phyloP scores from a whole-genome alignment of 495 filamentous ascomycete genomes.

The Penicillium ucsense region DNA sequence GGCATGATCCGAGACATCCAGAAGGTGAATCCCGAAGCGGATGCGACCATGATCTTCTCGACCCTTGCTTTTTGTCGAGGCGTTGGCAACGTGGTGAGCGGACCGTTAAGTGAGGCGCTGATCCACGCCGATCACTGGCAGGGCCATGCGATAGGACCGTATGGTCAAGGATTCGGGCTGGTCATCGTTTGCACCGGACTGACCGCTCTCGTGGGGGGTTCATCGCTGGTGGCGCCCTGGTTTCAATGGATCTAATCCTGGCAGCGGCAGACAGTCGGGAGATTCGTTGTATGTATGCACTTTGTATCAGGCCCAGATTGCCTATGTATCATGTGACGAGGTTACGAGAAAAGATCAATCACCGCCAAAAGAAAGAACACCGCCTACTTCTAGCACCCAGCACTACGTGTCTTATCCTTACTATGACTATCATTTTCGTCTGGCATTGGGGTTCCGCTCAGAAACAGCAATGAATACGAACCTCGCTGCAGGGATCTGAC shows the following conservation, averaged over 20 bases:
- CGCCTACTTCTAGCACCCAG: no score
- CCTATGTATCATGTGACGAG: no score
- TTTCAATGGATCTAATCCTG: conserved; percentile 2
- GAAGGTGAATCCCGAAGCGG: conserved; percentile 21
- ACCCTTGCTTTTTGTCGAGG: conserved; percentile 49
- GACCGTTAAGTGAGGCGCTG: conserved; percentile 48
- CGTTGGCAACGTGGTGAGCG: conserved; percentile 47
- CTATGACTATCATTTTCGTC: no score
- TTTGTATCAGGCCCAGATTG: neutral
- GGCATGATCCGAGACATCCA: conserved; percentile 47
- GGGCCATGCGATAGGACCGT: conserved; percentile 17
- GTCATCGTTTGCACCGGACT: conserved; percentile 21
- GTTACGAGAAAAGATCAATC: no score
- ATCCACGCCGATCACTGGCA: conserved; percentile 19
- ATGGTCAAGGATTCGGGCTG: conserved; percentile 31
- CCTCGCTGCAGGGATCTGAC: no score
- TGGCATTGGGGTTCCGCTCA: no score
- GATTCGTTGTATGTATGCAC: neutral
- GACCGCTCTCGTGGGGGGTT: conserved; percentile 4
- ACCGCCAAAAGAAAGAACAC: no score
- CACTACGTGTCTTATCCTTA: no score
- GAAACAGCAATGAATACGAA: no score
- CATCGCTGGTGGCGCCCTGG: conserved; percentile 4
- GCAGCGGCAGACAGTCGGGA: neutral
- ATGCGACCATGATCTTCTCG: conserved; percentile 45